Evolutionary conservation across 2,329 filamentous ascomycete genomes (phyloP), one percentile per base, ranked within the genome.

Genomic region (Herpomyces periplanetae): DNA sequence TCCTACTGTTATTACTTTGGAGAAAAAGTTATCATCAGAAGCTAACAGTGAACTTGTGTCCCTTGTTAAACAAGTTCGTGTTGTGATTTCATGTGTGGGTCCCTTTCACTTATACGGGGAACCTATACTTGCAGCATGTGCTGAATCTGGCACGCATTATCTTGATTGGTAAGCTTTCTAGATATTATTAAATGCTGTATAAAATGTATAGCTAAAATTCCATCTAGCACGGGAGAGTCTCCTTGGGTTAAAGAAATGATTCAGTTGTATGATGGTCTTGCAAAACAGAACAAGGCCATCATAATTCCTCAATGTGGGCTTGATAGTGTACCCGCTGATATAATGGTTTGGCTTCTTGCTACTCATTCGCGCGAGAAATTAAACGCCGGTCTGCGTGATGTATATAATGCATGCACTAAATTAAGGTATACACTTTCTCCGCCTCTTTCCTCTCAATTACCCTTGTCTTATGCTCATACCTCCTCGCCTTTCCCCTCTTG

Each of bases 71-170:
- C 53, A 47, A 30, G 54, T 53, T 2, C 44, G 41, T 21, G 37
- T 60, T 8, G 29, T 62, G 11, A 45, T 61, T 31, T 56, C 50
- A 18, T 51, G 49, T 6, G 43, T 61, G 11, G 56, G 56, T 2
- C 55, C 55, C 1, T 64, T 55, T 31, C 45, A 52, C 37, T 37
- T 49, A 20, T 56, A 59, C 32, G 57, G 56, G n/a, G 48, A 49
- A 13, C 49, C 49, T 1, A 51, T 60, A 3, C 44, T 64, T 5
- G 49, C 55, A 27, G 56, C 56, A 4, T 63, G 56, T 30, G 55
- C 51, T 3, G 41, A 46, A 20, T 49, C 45, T 26, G 56, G 58
- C 4, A 63, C 58, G 3, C 56, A 63, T 32, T 63, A 63, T 28
- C 35, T 63, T 21, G 58, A 63, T 31, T 49, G 47, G 40, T 46